These are phyloP conservation scores for Mallotus repandus DNA, from an alignment of 441 rosid species.

Conservation along the genomic window DNA sequence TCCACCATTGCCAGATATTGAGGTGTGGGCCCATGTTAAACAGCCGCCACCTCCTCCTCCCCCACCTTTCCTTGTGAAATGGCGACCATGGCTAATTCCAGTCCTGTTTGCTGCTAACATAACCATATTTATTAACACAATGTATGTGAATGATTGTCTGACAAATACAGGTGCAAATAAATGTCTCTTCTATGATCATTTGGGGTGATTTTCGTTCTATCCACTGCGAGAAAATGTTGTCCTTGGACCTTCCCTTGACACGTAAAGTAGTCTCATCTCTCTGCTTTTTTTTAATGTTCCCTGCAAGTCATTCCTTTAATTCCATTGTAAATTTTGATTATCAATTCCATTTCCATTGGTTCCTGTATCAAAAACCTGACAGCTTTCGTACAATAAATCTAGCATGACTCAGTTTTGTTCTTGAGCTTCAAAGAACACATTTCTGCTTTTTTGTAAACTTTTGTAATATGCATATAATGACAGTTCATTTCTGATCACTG, in stretches of 20 bases:
- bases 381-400: too few relatives aligned
- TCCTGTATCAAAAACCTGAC: too few relatives aligned
- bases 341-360: background rate
- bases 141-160: slow-evolving; percentile 78
- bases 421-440: too few relatives aligned
- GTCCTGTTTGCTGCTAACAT: slow-evolving; percentile 45
- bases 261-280: slow-evolving; percentile 38
- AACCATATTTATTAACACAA: slow-evolving; percentile 43
- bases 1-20: slow-evolving; percentile 23
- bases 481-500: background rate
- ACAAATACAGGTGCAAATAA: slow-evolving; percentile 26
- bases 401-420: too few relatives aligned
- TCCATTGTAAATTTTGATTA: too few relatives aligned
- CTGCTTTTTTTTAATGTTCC: background rate
- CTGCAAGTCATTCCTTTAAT: background rate
- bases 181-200: slow-evolving; percentile 42
- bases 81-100: slow-evolving; percentile 69
- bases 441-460: too few relatives aligned
- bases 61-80: slow-evolving; percentile 43
- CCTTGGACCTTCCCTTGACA: slow-evolving; percentile 65
- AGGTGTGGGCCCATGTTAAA: slow-evolving; percentile 21
- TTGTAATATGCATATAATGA: too few relatives aligned
- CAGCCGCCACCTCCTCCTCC: slow-evolving; percentile 36
- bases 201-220: slow-evolving; percentile 74
- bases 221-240: slow-evolving; percentile 53